Percentiles rank a stretch among this genome's conserved stretches.
phyloP scores from a whole-genome alignment of 495 filamentous ascomycete species.

The Aspergillus homomorphus region DNA sequence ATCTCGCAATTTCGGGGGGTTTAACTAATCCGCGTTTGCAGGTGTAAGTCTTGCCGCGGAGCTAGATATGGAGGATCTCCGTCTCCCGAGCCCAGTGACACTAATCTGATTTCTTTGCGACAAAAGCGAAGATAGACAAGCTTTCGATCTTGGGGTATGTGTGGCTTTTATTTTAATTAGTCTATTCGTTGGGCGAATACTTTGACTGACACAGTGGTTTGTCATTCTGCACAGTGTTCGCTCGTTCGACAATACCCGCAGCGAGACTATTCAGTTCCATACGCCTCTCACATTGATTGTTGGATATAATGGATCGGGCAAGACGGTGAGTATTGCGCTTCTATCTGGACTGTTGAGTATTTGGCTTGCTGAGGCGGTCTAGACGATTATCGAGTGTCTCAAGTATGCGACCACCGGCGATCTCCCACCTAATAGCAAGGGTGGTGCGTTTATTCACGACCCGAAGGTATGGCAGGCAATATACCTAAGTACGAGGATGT shows the following conservation, averaged over 20 bases:
- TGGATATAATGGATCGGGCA: slow-evolving; percentile 94
- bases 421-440: slow-evolving; percentile 87
- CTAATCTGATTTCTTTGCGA: slow-evolving; percentile 5
- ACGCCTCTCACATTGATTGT: slow-evolving; percentile 93
- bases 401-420: slow-evolving; percentile 97
- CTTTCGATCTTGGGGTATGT: slow-evolving; percentile 75
- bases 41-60: slow-evolving; percentile 20
- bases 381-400: slow-evolving; percentile 98
- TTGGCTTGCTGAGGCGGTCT: background rate
- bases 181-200: slow-evolving; percentile 6
- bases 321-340: no score
- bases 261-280: slow-evolving; percentile 83
- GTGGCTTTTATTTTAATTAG: background rate
- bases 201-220: background rate
- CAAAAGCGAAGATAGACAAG: slow-evolving; percentile 74
- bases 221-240: slow-evolving; percentile 59
- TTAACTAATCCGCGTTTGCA: slow-evolving; percentile 3
- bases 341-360: background rate
- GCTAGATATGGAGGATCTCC: background rate
- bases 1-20: background rate
- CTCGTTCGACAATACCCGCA: slow-evolving; percentile 77
- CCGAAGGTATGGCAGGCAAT: slow-evolving; percentile 59
- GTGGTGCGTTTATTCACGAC: slow-evolving; percentile 95
- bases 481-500: background rate
- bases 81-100: background rate